Conservation (phyloP, 805 yeast species). For the Ogataea sp. region DNA sequence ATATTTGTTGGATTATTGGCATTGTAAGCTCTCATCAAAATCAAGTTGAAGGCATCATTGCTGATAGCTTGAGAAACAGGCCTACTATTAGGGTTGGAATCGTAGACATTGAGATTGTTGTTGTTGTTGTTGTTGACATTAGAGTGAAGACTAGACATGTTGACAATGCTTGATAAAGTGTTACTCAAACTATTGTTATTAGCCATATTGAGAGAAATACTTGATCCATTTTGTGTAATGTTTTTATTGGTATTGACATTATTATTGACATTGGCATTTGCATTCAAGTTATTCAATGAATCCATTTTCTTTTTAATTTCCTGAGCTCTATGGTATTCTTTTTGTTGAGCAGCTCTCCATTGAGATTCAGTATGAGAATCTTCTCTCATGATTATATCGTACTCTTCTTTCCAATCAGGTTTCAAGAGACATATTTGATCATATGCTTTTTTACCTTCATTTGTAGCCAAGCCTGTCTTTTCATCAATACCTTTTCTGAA, state of each 20-base stretch:
- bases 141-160: no score
- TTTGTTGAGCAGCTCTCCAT: conserved; percentile 32
- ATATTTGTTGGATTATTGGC: no score
- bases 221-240: neutral
- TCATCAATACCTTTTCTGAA: conserved; percentile 16
- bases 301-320: conserved; percentile 13
- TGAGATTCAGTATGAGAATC: conserved; percentile 29
- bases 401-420: conserved; percentile 24
- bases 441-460: conserved; percentile 18
- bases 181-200: neutral
- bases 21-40: conserved; percentile 10
- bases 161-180: no score
- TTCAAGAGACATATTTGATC: conserved; percentile 14
- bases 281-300: conserved; percentile 8
- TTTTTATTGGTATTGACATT: no score
- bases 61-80: conserved; percentile 6
- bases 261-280: neutral
- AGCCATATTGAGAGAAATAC: neutral
- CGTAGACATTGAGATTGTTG: no score
- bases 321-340: conserved; percentile 24
- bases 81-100: neutral
- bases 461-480: conserved; percentile 20
- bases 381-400: conserved; percentile 19
- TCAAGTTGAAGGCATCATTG: conserved; percentile 24
- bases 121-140: no score